These are phyloP conservation scores for Aspergillus sp. DNA, from an alignment of 2,329 filamentous ascomycete genomes.

Conservation along the genomic window DNA sequence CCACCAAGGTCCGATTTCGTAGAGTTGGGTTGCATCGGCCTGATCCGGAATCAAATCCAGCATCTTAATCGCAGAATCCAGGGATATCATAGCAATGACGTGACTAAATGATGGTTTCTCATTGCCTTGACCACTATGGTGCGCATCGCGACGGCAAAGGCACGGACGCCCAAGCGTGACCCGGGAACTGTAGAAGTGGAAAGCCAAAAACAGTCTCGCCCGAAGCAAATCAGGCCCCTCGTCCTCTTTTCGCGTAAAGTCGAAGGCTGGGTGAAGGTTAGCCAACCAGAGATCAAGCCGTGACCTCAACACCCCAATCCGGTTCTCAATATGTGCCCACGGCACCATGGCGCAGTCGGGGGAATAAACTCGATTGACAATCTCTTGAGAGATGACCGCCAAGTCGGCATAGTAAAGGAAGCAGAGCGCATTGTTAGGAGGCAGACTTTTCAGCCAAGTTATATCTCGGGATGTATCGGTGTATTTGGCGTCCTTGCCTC, in stretches of 20 bases:
- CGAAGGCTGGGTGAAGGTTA: constrained; percentile 30
- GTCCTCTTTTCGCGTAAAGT: constrained; percentile 31
- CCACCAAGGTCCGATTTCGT: constrained; percentile 40
- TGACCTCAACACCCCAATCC: constrained; percentile 32
- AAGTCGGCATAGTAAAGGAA: constrained; percentile 37
- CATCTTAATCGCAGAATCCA: constrained; percentile 34
- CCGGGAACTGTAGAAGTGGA: constrained; percentile 39
- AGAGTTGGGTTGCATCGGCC: constrained; percentile 35
- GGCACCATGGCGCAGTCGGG: constrained; percentile 32
- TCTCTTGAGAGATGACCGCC: constrained; percentile 33
- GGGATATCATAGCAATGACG: constrained; percentile 31
- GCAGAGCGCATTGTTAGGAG: constrained; percentile 29
- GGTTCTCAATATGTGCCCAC: constrained; percentile 36
- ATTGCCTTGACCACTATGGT: constrained; percentile 17
- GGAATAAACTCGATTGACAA: constrained; percentile 38
- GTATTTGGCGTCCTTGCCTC: constrained; percentile 18
- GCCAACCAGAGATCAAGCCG: constrained; percentile 34
- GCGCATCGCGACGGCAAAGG: constrained; percentile 39
- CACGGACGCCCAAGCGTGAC: constrained; percentile 41
- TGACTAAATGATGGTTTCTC: constrained; percentile 31
- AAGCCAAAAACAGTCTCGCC: constrained; percentile 35
- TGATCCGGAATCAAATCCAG: constrained; percentile 38
- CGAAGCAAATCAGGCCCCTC: constrained; percentile 29
- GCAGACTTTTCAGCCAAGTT: constrained; percentile 30
- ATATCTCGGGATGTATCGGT: constrained; percentile 20